Evolutionary conservation across 2,329 filamentous ascomycete species (phyloP).

Genomic region (Pseudopithomyces maydicus): DNA sequence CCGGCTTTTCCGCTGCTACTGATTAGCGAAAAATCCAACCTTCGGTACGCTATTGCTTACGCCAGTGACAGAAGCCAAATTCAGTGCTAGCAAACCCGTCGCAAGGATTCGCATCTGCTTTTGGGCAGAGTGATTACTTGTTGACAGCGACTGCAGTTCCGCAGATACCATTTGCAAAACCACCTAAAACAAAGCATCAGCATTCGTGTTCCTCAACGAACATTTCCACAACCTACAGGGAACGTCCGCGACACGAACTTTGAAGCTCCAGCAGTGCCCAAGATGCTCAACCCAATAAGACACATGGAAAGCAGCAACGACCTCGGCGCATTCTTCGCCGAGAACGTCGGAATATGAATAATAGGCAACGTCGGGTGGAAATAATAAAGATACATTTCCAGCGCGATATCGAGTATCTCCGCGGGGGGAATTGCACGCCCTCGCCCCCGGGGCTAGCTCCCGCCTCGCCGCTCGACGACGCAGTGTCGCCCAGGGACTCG

Average conservation of each 20-base stretch:
- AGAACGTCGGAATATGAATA: slow-evolving; percentile 60
- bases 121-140: slow-evolving; percentile 46
- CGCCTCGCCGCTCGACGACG: slow-evolving; percentile 38
- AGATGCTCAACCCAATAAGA: slow-evolving; percentile 57
- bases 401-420: slow-evolving; percentile 59
- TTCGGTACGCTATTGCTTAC: slow-evolving; percentile 34
- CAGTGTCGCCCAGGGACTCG: slow-evolving; percentile 36
- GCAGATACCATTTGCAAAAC: slow-evolving; percentile 48
- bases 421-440: slow-evolving; percentile 51
- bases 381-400: slow-evolving; percentile 60
- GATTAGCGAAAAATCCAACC: slow-evolving; percentile 12
- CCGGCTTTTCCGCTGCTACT: slow-evolving; percentile 40
- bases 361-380: slow-evolving; percentile 60
- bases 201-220: background rate
- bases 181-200: slow-evolving; percentile 20
- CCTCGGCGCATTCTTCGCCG: slow-evolving; percentile 53
- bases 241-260: slow-evolving; percentile 57
- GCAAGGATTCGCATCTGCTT: slow-evolving; percentile 54
- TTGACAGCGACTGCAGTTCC: slow-evolving; percentile 51
- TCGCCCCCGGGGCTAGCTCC: slow-evolving; percentile 32
- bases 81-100: slow-evolving; percentile 54
- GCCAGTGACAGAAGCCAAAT: slow-evolving; percentile 56
- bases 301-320: slow-evolving; percentile 59
- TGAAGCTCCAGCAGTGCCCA: slow-evolving; percentile 58
- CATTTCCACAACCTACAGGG: slow-evolving; percentile 29